Base-by-base conservation (phyloP, 2,329 filamentous ascomycete species). In the Paradendryphiella salina region DNA sequence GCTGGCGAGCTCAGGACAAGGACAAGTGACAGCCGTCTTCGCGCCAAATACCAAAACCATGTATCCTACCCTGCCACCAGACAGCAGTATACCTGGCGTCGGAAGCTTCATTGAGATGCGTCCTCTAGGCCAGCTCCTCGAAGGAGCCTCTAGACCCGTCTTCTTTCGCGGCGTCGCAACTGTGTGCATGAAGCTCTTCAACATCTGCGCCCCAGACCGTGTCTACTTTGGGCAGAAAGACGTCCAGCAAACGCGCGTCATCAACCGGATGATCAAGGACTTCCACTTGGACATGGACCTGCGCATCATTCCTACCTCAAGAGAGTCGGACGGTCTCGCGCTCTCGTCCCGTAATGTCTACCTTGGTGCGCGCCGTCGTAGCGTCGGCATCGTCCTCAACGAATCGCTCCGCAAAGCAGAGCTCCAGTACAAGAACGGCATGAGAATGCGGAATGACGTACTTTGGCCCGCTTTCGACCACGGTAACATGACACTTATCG, bases 141-240 rank as follows among this genome's bases (percentile, higher is more conserved):
- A 99, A 76, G 94, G 94, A 13, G 82, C 83, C 4, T 90, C 86
- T 37, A 80, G 94, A 13, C 94, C 94, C 2, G 95, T 95, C 35
- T 99, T 99, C 75, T 99, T 99, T 76, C 83, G 94, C 40, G 94
- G 94, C 32, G 94, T 99, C 28, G 92, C 94, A 15, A 99, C 94
- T 1, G 88, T 99, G 1, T 96, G 92, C 77, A 94, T 93, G 83
- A 99, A 95, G 75, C 76, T 95, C 11, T 93, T 95, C 76, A 92
- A 92, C 66, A 89, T 91, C 46, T 85, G 90, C 37, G 80, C 84
- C 58, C 87, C 90, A 3, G 87, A 92, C 49, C 82, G 82, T 36
- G 89, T 90, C 4, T 94, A 96, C 76, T 96, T 99, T 77, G 94
- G 94, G 3, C 94, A 97, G 74, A 99, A 99, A 76, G 94, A 99